Conservation (phyloP, 1,284 basidiomycete genomes). For the Pseudozyma hubeiensis region DNA sequence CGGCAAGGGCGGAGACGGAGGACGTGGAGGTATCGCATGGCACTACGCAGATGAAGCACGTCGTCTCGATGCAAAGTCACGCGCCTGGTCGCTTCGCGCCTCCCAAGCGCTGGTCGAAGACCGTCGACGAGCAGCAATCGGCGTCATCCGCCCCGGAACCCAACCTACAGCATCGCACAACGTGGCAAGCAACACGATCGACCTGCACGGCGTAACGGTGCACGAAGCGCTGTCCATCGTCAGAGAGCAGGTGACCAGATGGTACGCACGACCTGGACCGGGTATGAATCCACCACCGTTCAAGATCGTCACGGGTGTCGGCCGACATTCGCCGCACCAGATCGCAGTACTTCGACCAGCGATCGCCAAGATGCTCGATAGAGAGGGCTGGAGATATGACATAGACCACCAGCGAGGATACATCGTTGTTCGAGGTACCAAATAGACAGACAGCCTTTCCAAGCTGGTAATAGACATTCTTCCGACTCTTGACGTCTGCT, state of each 20-base stretch:
- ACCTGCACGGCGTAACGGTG: slow-evolving; percentile 68
- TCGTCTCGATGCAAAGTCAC: slow-evolving; percentile 62
- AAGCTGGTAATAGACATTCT: background rate
- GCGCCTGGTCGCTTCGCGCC: slow-evolving; percentile 66
- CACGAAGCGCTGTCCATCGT: slow-evolving; percentile 68
- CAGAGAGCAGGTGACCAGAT: slow-evolving; percentile 59
- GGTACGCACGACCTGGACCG: slow-evolving; percentile 54
- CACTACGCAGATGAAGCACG: slow-evolving; percentile 68
- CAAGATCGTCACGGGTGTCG: slow-evolving; percentile 69
- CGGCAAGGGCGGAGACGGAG: slow-evolving; percentile 34
- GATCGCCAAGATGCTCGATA: slow-evolving; percentile 64
- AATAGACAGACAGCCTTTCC: slow-evolving; percentile 10
- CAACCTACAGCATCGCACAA: slow-evolving; percentile 9
- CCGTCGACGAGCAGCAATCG: slow-evolving; percentile 45
- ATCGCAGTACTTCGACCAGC: slow-evolving; percentile 67
- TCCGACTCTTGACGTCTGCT: background rate
- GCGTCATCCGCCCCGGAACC: slow-evolving; percentile 23
- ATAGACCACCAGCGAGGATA: slow-evolving; percentile 43
- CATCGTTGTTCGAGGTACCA: slow-evolving; percentile 47
- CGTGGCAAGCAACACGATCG: slow-evolving; percentile 54
- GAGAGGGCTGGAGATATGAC: slow-evolving; percentile 65
- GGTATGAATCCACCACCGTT: slow-evolving; percentile 49
- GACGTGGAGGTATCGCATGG: slow-evolving; percentile 49
- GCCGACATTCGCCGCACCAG: slow-evolving; percentile 66
- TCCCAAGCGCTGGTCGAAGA: slow-evolving; percentile 66